Base-by-base conservation (phyloP, 2,329 filamentous ascomycete genomes). In the Geoglossum cookeanum region DNA sequence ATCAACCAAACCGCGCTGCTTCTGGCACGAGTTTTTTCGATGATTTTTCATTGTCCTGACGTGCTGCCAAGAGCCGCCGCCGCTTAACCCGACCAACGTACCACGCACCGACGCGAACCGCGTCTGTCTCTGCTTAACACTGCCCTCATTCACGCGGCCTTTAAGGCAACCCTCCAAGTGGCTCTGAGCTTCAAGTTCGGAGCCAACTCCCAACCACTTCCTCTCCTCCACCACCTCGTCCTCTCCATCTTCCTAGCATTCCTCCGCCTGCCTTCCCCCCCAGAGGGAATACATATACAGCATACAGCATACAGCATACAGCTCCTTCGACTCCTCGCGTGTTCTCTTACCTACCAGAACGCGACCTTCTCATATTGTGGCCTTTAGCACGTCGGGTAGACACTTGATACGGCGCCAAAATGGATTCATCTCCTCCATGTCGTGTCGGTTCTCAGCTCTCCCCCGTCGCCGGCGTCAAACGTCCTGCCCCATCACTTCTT, bases 401-500 rank as follows among this genome's bases (percentile, higher is more conserved):
- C 30, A 30, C 22, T 30, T 37, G 15, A 13, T n/a, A 35, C 15
- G 37, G 30, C 30, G 8, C 35, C 54, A 55, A 4, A 17, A 58
- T 58, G 56, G 49, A 32, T 55, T 53, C 56, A 4, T 55, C 54
- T n/a, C 49, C 48, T 6, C 47, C 56, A 4, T n/a, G 6, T 51
- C 37, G 47, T 30, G 22, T 5, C 15, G 13, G 5, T 15, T 17
- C 45, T 11, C 35, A 55, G 30, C 17, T 58, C 13, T 33, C 56
- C 32, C 47, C 47, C n/a, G 53, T 63, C 32, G 68, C 70, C 58
- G 71, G 70, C 60, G 64, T 70, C 58, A 75, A 75, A 65, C 71
- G 72, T 65, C 69, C 71, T 49, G 70, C 72, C 59, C 62, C 64
- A 27, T 37, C 42, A 2, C 63, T 75, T 56, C 65, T 75, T 59